A percentile compares a stretch with the other conserved stretches of the same genome.
phyloP scores from a whole-genome alignment of 345 rosid genomes.

The Clarkia xantiana region DNA sequence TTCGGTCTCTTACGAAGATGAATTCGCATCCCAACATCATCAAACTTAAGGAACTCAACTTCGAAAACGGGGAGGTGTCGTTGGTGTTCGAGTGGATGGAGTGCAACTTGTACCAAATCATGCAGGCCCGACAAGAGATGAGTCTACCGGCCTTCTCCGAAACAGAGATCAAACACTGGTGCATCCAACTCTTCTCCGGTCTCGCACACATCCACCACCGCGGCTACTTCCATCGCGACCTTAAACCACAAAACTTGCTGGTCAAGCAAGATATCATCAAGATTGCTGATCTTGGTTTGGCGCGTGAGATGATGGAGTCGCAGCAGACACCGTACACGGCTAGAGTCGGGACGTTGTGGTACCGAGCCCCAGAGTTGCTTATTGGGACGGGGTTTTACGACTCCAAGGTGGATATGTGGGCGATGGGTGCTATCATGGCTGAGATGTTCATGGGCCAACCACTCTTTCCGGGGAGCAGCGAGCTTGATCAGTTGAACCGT shows the following conservation, averaged over 20 bases:
- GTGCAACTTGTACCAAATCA: constrained; percentile 26
- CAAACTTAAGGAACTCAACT: constrained; percentile 30
- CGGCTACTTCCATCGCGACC: constrained; percentile 37
- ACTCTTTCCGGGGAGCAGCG: constrained; percentile 28
- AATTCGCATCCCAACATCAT: constrained; percentile 32
- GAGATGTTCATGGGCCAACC: constrained; percentile 26
- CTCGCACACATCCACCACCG: constrained; percentile 27
- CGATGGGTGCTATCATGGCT: constrained; percentile 45
- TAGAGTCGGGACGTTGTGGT: constrained; percentile 33
- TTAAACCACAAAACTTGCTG: constrained; percentile 35
- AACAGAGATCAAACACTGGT: constrained; percentile 23
- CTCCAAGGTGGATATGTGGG: constrained; percentile 48
- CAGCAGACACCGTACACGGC: constrained; percentile 25
- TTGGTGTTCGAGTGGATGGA: constrained; percentile 20
- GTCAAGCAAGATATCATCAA: constrained; percentile 18
- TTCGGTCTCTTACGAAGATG: constrained; percentile 20
- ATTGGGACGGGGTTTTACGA: constrained; percentile 14
- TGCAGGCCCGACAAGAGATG: constrained; percentile 11
- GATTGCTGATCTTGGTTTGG: constrained; percentile 38
- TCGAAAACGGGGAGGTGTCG: constrained; percentile 15
- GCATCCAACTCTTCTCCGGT: constrained; percentile 34
- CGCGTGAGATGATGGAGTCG: constrained; percentile 24
- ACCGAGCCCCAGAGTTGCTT: constrained; percentile 36
- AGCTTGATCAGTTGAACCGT: constrained; percentile 20
- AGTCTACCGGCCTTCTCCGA: constrained; percentile 24